A percentile compares a stretch with the other conserved stretches of the same genome.
Conservation (phyloP, 306 rosid genomes). For the Potentilla sterilis region DNA sequence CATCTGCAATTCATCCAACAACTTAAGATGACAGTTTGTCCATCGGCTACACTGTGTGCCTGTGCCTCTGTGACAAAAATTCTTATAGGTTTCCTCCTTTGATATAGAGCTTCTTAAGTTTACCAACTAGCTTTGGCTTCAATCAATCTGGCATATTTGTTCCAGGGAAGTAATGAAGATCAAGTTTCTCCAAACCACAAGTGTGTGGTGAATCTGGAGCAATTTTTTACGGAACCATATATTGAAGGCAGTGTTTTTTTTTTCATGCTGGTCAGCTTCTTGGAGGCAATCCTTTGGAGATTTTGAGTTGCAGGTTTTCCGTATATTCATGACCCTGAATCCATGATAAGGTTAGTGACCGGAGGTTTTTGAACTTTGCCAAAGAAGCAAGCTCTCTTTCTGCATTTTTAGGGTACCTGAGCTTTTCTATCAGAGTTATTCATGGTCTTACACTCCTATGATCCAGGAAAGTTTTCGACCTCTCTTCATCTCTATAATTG, state of each 20-base stretch:
- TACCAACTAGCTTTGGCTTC: background rate
- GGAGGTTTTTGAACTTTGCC: background rate
- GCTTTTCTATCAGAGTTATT: background rate
- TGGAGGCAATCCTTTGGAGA: background rate
- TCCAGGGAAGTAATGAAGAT: conserved; percentile 13
- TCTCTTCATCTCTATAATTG: background rate
- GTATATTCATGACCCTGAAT: conserved; percentile 3
- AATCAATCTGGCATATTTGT: conserved; percentile 6
- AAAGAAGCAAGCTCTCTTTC: background rate
- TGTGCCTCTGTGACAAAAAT: background rate
- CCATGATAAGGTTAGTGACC: conserved; percentile 19
- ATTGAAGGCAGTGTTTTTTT: background rate
- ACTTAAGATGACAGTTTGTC: conserved; percentile 3
- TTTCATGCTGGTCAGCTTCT: background rate
- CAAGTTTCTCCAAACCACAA: conserved; percentile 12
- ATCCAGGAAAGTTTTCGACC: background rate
- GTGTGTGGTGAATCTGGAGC: too few relatives aligned
- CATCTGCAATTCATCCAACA: conserved; percentile 9
- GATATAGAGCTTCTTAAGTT: conserved; percentile 17
- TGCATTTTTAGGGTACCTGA: background rate
- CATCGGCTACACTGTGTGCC: background rate
- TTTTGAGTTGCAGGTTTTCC: background rate
- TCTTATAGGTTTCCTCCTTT: conserved; percentile 2
- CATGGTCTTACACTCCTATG: background rate
- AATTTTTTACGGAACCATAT: too few relatives aligned